Conservation (phyloP, 176 grass and related monocot genomes). For the Oryza longistaminata region DNA sequence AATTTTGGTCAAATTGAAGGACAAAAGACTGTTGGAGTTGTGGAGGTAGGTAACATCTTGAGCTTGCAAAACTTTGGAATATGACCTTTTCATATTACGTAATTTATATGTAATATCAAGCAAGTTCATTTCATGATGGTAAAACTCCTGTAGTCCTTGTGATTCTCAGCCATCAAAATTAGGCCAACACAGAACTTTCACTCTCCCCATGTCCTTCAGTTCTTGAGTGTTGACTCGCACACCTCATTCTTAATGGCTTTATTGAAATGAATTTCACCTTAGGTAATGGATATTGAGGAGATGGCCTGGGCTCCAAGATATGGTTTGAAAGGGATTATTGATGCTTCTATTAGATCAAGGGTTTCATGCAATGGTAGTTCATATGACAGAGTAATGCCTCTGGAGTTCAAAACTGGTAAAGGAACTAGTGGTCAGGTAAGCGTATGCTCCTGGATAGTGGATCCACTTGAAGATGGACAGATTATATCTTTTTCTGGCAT, state of each 20-base stretch:
- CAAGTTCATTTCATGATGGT: constrained; percentile 2
- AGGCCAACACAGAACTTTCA: neutral
- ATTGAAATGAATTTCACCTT: constrained; percentile 38
- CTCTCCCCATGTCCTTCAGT: neutral
- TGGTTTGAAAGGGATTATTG: constrained; percentile 87
- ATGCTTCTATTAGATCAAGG: constrained; percentile 76
- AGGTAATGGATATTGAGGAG: constrained; percentile 98
- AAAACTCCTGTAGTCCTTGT: constrained; percentile 8
- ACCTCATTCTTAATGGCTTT: constrained; percentile 14
- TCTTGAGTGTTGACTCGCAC: neutral
- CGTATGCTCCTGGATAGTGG: constrained; percentile 25
- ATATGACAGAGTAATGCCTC: constrained; percentile 73
- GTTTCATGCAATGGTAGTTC: constrained; percentile 55
- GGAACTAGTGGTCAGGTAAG: constrained; percentile 86
- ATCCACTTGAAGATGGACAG: constrained; percentile 1
- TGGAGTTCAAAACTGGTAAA: constrained; percentile 98
- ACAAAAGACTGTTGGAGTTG: constrained; percentile 57
- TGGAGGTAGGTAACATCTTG: constrained; percentile 58
- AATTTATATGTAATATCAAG: neutral
- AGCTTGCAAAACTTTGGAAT: neutral
- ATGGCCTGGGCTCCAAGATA: constrained; percentile 97
- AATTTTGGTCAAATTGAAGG: constrained; percentile 74
- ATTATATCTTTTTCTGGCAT: neutral
- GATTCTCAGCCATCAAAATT: neutral
- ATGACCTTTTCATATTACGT: constrained; percentile 11